A percentile compares a stretch with the other conserved stretches of the same genome.
These are phyloP conservation scores for Xylaria telfairii DNA, from an alignment of 495 filamentous ascomycete species.

Conservation along the genomic window DNA sequence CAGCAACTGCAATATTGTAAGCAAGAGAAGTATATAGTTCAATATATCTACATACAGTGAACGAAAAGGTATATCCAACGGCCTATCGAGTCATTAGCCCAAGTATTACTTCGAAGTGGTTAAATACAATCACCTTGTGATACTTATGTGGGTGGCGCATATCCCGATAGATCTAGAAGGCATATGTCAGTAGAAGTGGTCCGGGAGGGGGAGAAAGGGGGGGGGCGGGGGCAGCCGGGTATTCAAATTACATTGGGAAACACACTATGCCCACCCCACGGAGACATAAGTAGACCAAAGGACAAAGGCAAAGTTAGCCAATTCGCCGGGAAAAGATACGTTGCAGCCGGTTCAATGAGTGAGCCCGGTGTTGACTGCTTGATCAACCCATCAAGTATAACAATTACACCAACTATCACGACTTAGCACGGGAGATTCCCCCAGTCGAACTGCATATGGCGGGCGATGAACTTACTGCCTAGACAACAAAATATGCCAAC, in stretches of 20 bases:
- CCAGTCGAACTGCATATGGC: not conserved
- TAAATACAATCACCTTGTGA: slow-evolving; percentile 37
- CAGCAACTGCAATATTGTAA: slow-evolving; percentile 60
- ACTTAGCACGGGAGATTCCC: slow-evolving; percentile 28
- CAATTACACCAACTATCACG: slow-evolving; percentile 72
- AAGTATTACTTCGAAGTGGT: not conserved
- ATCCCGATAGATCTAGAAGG: slow-evolving; percentile 79
- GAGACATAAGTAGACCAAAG: slow-evolving; percentile 95
- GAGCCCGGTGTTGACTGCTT: slow-evolving; percentile 84
- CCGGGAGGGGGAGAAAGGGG: no score
- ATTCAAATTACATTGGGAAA: slow-evolving; percentile 74
- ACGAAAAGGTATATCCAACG: slow-evolving; percentile 83
- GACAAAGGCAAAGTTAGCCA: slow-evolving; percentile 92
- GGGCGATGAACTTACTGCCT: slow-evolving; percentile 67
- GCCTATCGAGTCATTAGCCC: slow-evolving; percentile 49
- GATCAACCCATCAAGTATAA: slow-evolving; percentile 83
- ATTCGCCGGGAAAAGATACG: slow-evolving; percentile 78
- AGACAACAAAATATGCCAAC: slow-evolving; percentile 88
- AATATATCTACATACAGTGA: slow-evolving; percentile 69
- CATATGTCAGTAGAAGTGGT: not conserved
- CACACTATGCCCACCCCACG: slow-evolving; percentile 94
- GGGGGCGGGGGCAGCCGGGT: no score
- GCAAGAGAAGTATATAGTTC: slow-evolving; percentile 25
- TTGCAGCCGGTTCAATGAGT: slow-evolving; percentile 79
- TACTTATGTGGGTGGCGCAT: slow-evolving; percentile 96